Conservation (phyloP, 768 basidiomycete species). For the Cystofilobasidium bisporidii region DNA sequence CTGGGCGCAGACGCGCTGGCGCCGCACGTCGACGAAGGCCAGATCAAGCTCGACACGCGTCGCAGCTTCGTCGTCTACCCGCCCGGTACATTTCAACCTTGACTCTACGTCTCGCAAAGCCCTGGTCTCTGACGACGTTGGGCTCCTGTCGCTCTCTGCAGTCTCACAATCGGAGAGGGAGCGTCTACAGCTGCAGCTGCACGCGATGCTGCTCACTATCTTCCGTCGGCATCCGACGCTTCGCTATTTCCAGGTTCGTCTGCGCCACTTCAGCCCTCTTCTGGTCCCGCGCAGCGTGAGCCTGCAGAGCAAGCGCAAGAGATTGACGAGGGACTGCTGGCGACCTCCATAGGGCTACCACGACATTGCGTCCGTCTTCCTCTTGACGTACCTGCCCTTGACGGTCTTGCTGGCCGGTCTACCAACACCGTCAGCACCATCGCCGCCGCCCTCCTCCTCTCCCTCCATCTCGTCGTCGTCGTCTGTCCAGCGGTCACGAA, state of each 20-base stretch:
- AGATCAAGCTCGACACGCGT: slow-evolving; percentile 80
- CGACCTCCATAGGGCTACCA: slow-evolving; percentile 63
- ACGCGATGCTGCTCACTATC: slow-evolving; percentile 61
- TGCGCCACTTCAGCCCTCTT: too few relatives aligned
- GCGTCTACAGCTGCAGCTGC: slow-evolving; percentile 54
- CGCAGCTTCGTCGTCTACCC: slow-evolving; percentile 90
- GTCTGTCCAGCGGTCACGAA: neutral
- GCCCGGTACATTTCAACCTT: slow-evolving; percentile 51
- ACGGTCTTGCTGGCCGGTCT: neutral
- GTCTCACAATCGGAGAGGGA: slow-evolving; percentile 35
- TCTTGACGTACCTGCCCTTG: slow-evolving; percentile 37
- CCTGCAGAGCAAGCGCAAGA: too few relatives aligned
- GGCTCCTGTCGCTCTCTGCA: neutral
- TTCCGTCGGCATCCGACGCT: slow-evolving; percentile 64
- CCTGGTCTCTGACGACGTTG: neutral
- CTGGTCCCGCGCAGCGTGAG: too few relatives aligned
- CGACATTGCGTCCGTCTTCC: slow-evolving; percentile 75
- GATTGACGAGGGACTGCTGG: neutral
- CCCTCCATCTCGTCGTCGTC: neutral
- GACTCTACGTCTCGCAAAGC: neutral
- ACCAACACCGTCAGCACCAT: neutral
- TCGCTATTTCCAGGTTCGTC: slow-evolving; percentile 68
- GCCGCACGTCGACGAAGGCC: slow-evolving; percentile 57
- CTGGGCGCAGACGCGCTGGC: slow-evolving; percentile 5
- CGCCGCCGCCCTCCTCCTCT: neutral